These are phyloP conservation scores for Elsinoe fawcettii DNA, from an alignment of 2,329 filamentous ascomycete species.

Conservation along the genomic window DNA sequence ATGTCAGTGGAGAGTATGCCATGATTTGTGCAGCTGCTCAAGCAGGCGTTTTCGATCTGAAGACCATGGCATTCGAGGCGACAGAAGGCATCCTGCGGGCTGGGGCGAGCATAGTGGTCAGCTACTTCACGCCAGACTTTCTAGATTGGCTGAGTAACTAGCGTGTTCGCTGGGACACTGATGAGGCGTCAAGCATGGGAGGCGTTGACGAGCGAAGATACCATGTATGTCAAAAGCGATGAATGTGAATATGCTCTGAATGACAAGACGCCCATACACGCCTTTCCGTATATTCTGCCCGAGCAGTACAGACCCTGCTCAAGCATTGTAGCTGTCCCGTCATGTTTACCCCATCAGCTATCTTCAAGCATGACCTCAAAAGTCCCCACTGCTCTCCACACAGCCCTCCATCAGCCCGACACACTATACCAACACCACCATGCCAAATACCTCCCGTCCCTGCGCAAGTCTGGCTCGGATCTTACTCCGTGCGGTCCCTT, in stretches of 20 bases:
- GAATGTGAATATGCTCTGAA: neutral
- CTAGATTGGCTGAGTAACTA: constrained; percentile 50
- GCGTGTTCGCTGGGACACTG: neutral
- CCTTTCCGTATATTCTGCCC: too few species aligned
- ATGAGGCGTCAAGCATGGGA: neutral
- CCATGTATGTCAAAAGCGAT: constrained; percentile 12
- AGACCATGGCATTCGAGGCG: constrained; percentile 88
- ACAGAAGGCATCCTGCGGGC: constrained; percentile 89
- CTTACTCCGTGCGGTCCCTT: neutral
- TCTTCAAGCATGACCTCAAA: too few species aligned
- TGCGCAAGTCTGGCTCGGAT: too few species aligned
- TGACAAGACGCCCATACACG: too few species aligned
- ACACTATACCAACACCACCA: too few species aligned
- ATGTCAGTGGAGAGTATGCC: constrained; percentile 92
- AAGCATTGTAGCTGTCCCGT: too few species aligned
- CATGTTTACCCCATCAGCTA: too few species aligned
- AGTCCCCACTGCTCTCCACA: too few species aligned
- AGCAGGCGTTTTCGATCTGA: constrained; percentile 91
- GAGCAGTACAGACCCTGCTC: too few species aligned
- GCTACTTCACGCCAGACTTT: constrained; percentile 83
- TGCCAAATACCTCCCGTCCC: too few species aligned
- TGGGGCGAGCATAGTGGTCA: constrained; percentile 86
- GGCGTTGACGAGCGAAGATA: constrained; percentile 5
- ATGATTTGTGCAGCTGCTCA: constrained; percentile 97
- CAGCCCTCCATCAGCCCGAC: too few species aligned